Evolutionary conservation across 208 protist species (phyloP).

Genomic region (Wallacemonas collosoma): DNA sequence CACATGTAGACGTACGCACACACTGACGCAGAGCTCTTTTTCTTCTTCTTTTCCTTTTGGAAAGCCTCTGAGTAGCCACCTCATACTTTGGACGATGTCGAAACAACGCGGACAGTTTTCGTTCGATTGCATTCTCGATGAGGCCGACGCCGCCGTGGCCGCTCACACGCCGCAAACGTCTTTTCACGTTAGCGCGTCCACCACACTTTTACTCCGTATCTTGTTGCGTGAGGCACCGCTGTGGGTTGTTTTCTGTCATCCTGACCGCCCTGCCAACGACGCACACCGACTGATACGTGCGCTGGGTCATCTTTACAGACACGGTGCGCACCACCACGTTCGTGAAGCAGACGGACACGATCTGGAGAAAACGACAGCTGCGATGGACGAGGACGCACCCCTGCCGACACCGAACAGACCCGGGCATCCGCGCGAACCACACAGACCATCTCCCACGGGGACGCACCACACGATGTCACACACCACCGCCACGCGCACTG

Average conservation of each 20-base stretch:
- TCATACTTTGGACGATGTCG: no score
- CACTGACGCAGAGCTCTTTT: no score
- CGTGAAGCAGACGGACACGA: not conserved
- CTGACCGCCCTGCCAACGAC: not conserved
- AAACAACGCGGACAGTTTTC: not conserved
- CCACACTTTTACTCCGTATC: not conserved
- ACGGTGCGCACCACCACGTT: not conserved
- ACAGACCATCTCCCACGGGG: no score
- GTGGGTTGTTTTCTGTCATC: slow-evolving; percentile 19
- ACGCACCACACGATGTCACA: no score
- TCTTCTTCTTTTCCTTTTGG: no score
- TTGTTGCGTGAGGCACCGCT: slow-evolving; percentile 7
- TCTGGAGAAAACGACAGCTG: no score
- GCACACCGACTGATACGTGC: not conserved
- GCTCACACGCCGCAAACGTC: no score
- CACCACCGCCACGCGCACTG: not conserved
- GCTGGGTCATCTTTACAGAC: not conserved
- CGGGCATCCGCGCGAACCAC: no score
- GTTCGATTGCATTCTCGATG: not conserved
- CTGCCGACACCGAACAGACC: no score
- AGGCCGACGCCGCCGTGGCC: not conserved
- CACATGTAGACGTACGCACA: no score
- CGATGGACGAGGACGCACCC: no score
- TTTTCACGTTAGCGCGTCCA: not conserved
- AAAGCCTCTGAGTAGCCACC: no score